A percentile compares a stretch with the other conserved stretches of the same genome.
Conservation (phyloP, 1,284 basidiomycete genomes). For the Puccinia sorghi region DNA sequence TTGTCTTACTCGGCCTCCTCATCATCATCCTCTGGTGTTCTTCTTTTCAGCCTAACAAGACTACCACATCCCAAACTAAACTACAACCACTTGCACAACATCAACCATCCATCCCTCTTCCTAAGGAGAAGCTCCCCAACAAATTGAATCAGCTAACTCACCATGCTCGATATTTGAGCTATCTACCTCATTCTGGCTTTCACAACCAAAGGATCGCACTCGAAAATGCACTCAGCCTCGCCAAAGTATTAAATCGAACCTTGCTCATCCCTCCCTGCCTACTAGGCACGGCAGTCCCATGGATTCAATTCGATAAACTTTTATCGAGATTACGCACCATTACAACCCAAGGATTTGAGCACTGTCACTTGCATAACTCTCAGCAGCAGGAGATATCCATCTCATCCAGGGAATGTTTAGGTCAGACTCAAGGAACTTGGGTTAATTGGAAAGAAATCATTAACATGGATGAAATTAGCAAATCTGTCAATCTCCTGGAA, state of each 20-base stretch:
- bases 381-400: not conserved
- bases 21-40: too few relatives aligned
- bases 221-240: constrained; percentile 73
- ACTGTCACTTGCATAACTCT: constrained; percentile 2
- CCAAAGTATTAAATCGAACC: constrained; percentile 70
- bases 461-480: constrained; percentile 2
- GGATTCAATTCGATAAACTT: constrained; percentile 34
- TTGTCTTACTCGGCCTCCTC: too few relatives aligned
- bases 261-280: constrained; percentile 68
- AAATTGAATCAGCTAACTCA: not conserved
- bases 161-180: constrained; percentile 46
- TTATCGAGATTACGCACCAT: constrained; percentile 5
- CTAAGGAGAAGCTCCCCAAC: too few relatives aligned
- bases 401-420: constrained; percentile 19
- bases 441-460: constrained; percentile 41
- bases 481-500: constrained; percentile 17
- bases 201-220: constrained; percentile 81
- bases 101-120: too few relatives aligned
- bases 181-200: constrained; percentile 62
- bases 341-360: constrained; percentile 2
- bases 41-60: too few relatives aligned
- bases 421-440: constrained; percentile 16
- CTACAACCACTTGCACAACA: too few relatives aligned
- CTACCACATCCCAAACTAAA: too few relatives aligned
- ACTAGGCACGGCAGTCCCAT: constrained; percentile 61